Conservation (phyloP, 1,139 yeast species). For the Hanseniaspora gamundiae region DNA sequence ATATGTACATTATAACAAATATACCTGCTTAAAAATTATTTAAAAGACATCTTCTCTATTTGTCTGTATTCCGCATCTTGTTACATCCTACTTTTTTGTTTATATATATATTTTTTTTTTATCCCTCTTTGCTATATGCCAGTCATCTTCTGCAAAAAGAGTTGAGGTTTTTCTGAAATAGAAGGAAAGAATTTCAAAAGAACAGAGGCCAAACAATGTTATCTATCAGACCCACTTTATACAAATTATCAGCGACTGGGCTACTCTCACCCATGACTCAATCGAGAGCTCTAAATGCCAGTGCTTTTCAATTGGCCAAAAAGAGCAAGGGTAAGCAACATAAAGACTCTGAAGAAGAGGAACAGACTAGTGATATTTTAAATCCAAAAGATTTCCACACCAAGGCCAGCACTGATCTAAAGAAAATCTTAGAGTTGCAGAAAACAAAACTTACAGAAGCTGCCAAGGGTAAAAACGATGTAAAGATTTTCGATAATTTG, state of each 20-base stretch:
- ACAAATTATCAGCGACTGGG: too few relatives aligned
- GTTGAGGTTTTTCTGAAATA: too few relatives aligned
- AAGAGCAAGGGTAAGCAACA: not conserved
- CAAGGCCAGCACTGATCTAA: not conserved
- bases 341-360: not conserved
- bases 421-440: not conserved
- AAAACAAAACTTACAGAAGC: not conserved
- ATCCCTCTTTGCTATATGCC: too few relatives aligned
- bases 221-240: too few relatives aligned
- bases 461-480: conserved; percentile 22
- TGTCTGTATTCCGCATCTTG: too few relatives aligned
- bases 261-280: not conserved
- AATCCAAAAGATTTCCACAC: not conserved
- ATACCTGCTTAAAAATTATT: too few relatives aligned
- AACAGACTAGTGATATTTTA: not conserved
- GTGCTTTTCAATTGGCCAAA: not conserved
- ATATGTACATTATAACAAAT: not conserved
- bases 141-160: too few relatives aligned
- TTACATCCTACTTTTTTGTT: too few relatives aligned
- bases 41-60: too few relatives aligned
- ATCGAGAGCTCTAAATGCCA: not conserved
- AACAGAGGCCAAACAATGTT: too few relatives aligned
- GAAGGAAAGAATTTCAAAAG: too few relatives aligned
- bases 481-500: conserved; percentile 52
- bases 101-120: too few relatives aligned